These are phyloP conservation scores for Plasmodium sp. DNA, from an alignment of 169 alveolate genomes.

Conservation along the genomic window DNA sequence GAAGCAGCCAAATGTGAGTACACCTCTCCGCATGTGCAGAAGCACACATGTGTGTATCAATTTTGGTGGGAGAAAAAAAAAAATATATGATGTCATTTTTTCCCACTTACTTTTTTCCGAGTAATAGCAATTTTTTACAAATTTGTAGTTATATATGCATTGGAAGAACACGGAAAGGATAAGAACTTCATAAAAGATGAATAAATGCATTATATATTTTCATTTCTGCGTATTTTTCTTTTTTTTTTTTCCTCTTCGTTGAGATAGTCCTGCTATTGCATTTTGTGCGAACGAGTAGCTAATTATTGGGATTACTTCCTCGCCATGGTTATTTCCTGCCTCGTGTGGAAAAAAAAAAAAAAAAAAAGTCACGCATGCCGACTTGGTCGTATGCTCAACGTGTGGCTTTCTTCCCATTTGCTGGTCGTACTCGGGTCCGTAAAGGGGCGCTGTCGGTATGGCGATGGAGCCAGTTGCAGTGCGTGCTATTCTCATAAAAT, in stretches of 20 bases:
- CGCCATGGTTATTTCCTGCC: not conserved
- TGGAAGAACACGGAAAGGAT: slow-evolving; percentile 47
- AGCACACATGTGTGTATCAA: not conserved
- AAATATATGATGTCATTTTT: slow-evolving; percentile 63
- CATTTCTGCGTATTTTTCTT: slow-evolving; percentile 6
- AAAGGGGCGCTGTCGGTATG: not conserved
- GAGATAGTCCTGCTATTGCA: not conserved
- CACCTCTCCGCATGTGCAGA: not conserved
- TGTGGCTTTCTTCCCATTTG: not conserved
- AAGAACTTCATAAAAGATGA: slow-evolving; percentile 5
- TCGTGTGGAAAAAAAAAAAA: not conserved
- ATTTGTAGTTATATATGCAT: slow-evolving; percentile 75
- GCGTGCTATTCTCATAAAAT: not conserved
- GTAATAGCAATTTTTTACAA: slow-evolving; percentile 23
- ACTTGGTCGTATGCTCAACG: not conserved
- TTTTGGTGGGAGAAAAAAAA: slow-evolving; percentile 24
- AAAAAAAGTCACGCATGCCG: not conserved
- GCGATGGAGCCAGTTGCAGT: not conserved
- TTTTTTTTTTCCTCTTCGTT: not conserved
- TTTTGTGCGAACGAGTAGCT: not conserved
- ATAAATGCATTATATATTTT: slow-evolving; percentile 4
- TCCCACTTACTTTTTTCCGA: slow-evolving; percentile 59
- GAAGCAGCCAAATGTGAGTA: not conserved
- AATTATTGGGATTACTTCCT: not conserved
- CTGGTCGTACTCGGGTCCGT: not conserved